Evolutionary conservation across 2,329 filamentous ascomycete genomes (phyloP).

Genomic region (Zalaria sp.): DNA sequence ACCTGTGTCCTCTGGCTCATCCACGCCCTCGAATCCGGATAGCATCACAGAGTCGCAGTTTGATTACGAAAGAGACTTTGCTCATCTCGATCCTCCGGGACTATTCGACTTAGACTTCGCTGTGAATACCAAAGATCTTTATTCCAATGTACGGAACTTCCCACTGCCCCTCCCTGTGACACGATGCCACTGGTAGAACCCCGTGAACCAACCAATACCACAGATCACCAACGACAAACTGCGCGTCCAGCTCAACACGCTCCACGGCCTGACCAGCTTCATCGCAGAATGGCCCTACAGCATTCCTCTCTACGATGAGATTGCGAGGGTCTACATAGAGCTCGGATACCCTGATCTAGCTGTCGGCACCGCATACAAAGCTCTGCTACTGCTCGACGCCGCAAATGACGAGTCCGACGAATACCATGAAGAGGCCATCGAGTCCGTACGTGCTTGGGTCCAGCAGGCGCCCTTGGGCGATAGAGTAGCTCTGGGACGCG

Average conservation of each 20-base stretch:
- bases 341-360: slow-evolving; percentile 84
- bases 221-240: slow-evolving; percentile 6
- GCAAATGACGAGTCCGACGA: slow-evolving; percentile 66
- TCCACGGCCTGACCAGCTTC: slow-evolving; percentile 5
- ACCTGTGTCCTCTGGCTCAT: too few relatives aligned
- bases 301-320: slow-evolving; percentile 39
- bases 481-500: too few relatives aligned
- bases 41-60: too few relatives aligned
- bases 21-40: too few relatives aligned
- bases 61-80: too few relatives aligned
- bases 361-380: slow-evolving; percentile 77
- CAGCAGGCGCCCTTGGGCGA: too few relatives aligned
- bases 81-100: neutral
- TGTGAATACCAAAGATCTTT: slow-evolving; percentile 1
- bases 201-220: slow-evolving; percentile 5
- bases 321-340: slow-evolving; percentile 56
- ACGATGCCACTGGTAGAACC: slow-evolving; percentile 1
- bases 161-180: neutral
- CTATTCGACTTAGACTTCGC: neutral
- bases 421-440: slow-evolving; percentile 56
- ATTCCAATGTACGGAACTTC: slow-evolving; percentile 1
- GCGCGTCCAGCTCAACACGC: slow-evolving; percentile 2
- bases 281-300: slow-evolving; percentile 21
- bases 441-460: slow-evolving; percentile 19
- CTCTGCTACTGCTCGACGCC: slow-evolving; percentile 75